A percentile compares a stretch with the other conserved stretches of the same genome.
phyloP scores from a whole-genome alignment of 2,329 filamentous ascomycete species.

The Aphanoascus verrucosus region DNA sequence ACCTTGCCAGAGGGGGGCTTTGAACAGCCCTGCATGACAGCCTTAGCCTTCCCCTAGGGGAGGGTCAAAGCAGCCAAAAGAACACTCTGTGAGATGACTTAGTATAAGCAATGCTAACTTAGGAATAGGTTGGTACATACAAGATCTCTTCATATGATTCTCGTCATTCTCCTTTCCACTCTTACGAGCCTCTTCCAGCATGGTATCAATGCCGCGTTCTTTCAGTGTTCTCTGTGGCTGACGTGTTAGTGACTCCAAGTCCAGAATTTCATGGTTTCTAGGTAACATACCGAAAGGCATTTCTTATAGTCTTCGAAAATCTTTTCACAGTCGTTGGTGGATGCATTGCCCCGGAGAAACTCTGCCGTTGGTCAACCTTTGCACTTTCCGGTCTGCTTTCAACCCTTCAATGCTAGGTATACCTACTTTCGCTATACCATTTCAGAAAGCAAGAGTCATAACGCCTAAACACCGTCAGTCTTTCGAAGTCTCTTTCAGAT shows the following conservation, averaged over 20 bases:
- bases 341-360: constrained; percentile 76
- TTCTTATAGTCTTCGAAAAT: constrained; percentile 82
- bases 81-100: constrained; percentile 6
- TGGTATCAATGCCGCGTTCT: constrained; percentile 79
- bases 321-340: constrained; percentile 71
- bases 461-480: constrained; percentile 46
- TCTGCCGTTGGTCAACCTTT: constrained; percentile 44
- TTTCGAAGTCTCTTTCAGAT: not conserved
- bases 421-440: constrained; percentile 97
- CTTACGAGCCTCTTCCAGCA: constrained; percentile 82
- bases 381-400: not conserved
- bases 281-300: constrained; percentile 59
- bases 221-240: constrained; percentile 63
- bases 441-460: constrained; percentile 98
- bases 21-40: not conserved
- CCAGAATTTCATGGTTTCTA: not conserved
- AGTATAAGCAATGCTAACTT: constrained; percentile 6
- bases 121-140: constrained; percentile 8
- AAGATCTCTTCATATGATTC: constrained; percentile 45
- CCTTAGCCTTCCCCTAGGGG: not conserved
- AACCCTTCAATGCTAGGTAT: not conserved
- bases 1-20: not conserved
- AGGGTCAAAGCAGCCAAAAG: not conserved
- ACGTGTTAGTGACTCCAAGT: constrained; percentile 9
- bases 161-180: constrained; percentile 81